Conservation (phyloP, 495 filamentous ascomycete genomes). For the Podospora conica region DNA sequence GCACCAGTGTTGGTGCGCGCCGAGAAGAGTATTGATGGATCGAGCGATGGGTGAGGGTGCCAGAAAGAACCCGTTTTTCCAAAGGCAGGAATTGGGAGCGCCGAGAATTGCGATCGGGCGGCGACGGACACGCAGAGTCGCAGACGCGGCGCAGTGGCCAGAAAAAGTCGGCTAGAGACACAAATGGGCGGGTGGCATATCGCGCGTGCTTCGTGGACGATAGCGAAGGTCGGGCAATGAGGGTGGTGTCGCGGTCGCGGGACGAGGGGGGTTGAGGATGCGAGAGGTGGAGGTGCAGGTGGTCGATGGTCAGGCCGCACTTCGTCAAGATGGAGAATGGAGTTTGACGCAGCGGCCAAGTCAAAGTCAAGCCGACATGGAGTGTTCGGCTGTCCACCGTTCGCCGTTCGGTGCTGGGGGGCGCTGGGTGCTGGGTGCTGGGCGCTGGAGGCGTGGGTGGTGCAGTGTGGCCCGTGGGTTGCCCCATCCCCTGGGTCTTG, state of each 20-base stretch:
- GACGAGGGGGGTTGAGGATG: background rate
- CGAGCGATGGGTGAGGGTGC: constrained; percentile 7
- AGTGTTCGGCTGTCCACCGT: too few species aligned
- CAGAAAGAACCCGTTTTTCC: constrained; percentile 15
- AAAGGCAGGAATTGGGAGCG: background rate
- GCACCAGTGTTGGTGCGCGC: constrained; percentile 12
- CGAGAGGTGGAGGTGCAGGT: background rate
- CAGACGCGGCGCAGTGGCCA: background rate
- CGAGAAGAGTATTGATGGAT: constrained; percentile 11
- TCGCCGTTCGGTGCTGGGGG: too few species aligned
- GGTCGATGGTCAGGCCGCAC: background rate
- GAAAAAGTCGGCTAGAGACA: background rate
- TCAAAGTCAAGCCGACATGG: too few species aligned
- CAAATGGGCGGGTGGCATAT: background rate
- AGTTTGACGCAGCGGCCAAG: too few species aligned
- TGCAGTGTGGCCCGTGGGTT: background rate
- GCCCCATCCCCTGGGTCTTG: background rate
- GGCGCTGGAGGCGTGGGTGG: background rate
- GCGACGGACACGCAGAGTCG: background rate
- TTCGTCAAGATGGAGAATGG: background rate
- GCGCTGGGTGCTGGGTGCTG: too few species aligned
- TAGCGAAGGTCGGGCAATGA: background rate
- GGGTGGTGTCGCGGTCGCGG: too few species aligned
- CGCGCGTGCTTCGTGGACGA: background rate
- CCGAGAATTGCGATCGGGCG: constrained; percentile 8